Evolutionary conservation across 257 asterid genomes (phyloP).

Genomic region (Solanum pinnatisectum): DNA sequence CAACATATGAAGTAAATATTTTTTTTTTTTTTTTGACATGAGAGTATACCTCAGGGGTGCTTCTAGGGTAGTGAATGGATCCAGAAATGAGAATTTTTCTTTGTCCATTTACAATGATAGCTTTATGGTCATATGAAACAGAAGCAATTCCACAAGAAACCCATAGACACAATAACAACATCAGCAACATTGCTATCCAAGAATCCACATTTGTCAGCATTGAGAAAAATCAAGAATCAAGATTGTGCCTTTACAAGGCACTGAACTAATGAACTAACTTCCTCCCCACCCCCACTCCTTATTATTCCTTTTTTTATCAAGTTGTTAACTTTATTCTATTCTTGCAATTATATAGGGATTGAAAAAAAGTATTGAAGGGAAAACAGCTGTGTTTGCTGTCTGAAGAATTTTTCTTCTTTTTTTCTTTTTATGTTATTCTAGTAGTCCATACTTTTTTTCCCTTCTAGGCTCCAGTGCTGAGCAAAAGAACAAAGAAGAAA

Average conservation of each 20-base stretch:
- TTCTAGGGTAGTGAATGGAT: slow-evolving; percentile 88
- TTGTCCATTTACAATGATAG: slow-evolving; percentile 64
- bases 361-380: not conserved
- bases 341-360: not conserved
- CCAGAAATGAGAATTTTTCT: slow-evolving; percentile 74
- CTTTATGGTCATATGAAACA: slow-evolving; percentile 62
- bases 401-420: not conserved
- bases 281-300: not conserved
- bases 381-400: slow-evolving; percentile 1
- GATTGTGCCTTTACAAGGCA: slow-evolving; percentile 1
- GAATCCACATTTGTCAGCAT: not conserved
- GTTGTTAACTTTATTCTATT: slow-evolving; percentile 27
- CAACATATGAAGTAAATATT: not conserved
- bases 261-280: not conserved
- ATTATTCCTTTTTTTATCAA: not conserved
- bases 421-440: not conserved
- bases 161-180: slow-evolving; percentile 22
- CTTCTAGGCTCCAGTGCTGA: not conserved
- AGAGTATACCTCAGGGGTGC: slow-evolving; percentile 78
- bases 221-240: not conserved
- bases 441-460: not conserved
- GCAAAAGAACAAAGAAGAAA: not conserved
- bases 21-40: not conserved
- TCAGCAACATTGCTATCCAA: slow-evolving; percentile 10
- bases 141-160: slow-evolving; percentile 20